Evolutionary conservation across 192 early-diverging fungal species (phyloP), one percentile per base, ranked within the genome.

Genomic region (Rhizoclosmatium sp.): DNA sequence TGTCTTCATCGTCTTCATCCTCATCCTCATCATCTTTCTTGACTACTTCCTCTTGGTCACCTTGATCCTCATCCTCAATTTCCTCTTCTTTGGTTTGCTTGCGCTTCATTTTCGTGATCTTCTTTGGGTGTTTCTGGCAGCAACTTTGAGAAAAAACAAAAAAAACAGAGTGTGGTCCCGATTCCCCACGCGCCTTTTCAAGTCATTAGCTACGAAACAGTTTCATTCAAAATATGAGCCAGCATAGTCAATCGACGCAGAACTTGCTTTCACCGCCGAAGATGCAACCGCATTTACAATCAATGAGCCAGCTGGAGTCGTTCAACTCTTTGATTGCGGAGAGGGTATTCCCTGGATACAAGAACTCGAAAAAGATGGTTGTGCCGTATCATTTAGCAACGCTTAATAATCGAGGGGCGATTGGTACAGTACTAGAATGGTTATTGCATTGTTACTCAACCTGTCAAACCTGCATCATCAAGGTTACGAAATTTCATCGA

Each of bases 401-500:
- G 40, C 59, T 75, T n/a, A 46, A 40, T 10, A 49, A 75, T 62
- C 31, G 72, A 21, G 72, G 72, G 1, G 72, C 72, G 44, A 64
- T 75, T 46, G 72, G 69, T 71, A 16, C n/a, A 45, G 19, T 65
- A 31, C 67, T 10, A n/a, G 31, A 31, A 31, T 31, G 31, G 41
- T 9, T 46, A 69, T 69, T 44, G 47, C 62, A 16, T 65, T 41
- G 7, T 65, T 65, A 54, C 9, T 54, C 51, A 54, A 54, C 16
- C 51, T 7, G 51, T 54, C 9, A 54, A 54, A 9, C 61, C 21
- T 40, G 9, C 61, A 9, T 64, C 5, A 47, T 46, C 10, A 9
- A 77, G 75, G 77, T 41, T 78, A 78, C 67, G 68, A 80, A 48
- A 85, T 86, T 10, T 58, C 61, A 5, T 86, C 85, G 4, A 80